Evolutionary conservation across 1,284 basidiomycete genomes (phyloP).

Genomic region (Anthracocystis setariae): DNA sequence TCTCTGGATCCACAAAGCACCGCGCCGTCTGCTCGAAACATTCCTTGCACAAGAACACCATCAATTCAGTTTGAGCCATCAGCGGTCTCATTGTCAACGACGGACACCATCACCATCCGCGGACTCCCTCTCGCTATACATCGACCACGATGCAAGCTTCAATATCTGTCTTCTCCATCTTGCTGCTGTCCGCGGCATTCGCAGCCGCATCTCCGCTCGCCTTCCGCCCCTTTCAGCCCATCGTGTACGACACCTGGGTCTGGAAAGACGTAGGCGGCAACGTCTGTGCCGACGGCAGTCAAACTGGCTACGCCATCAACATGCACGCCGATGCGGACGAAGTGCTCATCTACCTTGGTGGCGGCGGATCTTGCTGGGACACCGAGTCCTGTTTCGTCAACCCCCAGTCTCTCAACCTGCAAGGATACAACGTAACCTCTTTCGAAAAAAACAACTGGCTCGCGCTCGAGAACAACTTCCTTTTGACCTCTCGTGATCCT

Average conservation of each 20-base stretch:
- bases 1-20: too few species aligned
- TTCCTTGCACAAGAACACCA: too few species aligned
- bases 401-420: slow-evolving; percentile 14
- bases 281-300: slow-evolving; percentile 33
- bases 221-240: slow-evolving; percentile 8
- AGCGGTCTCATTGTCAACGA: too few species aligned
- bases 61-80: too few species aligned
- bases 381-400: slow-evolving; percentile 21
- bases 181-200: slow-evolving; percentile 4
- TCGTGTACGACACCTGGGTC: slow-evolving; percentile 28
- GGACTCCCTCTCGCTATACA: neutral
- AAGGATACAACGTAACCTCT: slow-evolving; percentile 19
- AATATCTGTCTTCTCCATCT: neutral
- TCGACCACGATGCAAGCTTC: slow-evolving; percentile 9
- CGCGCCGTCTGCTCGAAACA: too few species aligned
- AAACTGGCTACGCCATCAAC: slow-evolving; percentile 28
- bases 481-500: slow-evolving; percentile 29
- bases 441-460: slow-evolving; percentile 6
- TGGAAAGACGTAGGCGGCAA: slow-evolving; percentile 20
- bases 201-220: slow-evolving; percentile 4
- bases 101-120: too few species aligned
- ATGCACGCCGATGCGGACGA: slow-evolving; percentile 21
- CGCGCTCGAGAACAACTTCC: slow-evolving; percentile 12
- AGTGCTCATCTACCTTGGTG: slow-evolving; percentile 26
- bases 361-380: slow-evolving; percentile 35